Evolutionary conservation across 2,329 filamentous ascomycete genomes (phyloP), one percentile per base, ranked within the genome.

Genomic region (Fusarium verticillioides): DNA sequence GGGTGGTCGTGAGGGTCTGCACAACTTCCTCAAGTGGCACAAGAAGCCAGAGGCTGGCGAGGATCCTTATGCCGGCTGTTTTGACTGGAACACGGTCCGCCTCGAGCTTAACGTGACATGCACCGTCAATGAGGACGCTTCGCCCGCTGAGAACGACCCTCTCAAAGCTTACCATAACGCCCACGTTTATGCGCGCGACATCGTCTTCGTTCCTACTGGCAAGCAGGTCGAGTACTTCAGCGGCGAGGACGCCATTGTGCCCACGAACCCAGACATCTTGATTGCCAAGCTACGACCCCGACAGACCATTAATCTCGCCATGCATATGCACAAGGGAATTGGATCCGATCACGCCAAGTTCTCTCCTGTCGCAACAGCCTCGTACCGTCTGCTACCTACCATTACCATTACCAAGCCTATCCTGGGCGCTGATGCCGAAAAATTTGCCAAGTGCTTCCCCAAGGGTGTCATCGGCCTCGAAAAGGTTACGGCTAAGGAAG

Each of bases 321-420:
- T 97, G 89, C 95, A 98, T 86, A 96, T 96, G 85, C 91, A 97
- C 84, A 97, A 98, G 85, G 96, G 97, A 69, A 91, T 97, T 75
- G 96, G 96, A 53, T 91, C 92, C 73, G 96, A 99, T 83, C 96
- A 99, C 82, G 93, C 96, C 77, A 99, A 99, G 84, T 99, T 96
- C 86, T 97, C 94, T 1, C 96, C 96, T 52, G 96, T 98, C 40
- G 95, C 96, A 7, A 98, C 96, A 3, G 96, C 96, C 7, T 94
- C 93, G 30, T 99, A 99, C 85, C 91, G 96, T 56, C 88, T 99
- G 26, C 85, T 99, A 79, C 96, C 96, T 12, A 92, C 92, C 75
- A 98, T 99, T 82, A 88, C 89, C 73, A 98, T 99, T 79, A 86
- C 88, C 49, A 85, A 88, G 76, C 96, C 96, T 26, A 98, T 99